phyloP scores from a whole-genome alignment of 2,329 filamentous ascomycete genomes.

The Claviceps sp. region DNA sequence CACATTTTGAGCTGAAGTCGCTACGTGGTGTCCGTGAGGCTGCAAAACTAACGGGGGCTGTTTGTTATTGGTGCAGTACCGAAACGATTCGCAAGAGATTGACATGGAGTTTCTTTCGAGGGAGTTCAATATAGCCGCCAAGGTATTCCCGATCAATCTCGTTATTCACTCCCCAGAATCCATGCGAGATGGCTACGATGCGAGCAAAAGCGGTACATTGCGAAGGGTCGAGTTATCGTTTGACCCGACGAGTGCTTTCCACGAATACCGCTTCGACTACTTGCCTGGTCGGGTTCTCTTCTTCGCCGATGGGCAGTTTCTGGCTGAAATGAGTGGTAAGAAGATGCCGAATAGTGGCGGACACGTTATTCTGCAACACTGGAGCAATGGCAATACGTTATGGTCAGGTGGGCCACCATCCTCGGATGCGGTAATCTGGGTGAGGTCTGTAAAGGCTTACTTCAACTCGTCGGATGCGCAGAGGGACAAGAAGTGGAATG shows the following conservation, averaged over 20 bases:
- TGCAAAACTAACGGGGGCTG: neutral
- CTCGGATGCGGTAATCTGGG: constrained; percentile 45
- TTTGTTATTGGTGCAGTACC: constrained; percentile 42
- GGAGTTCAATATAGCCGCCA: constrained; percentile 39
- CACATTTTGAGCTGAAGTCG: neutral
- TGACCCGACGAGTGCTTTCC: constrained; percentile 49
- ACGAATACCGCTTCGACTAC: constrained; percentile 75
- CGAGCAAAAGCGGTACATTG: constrained; percentile 45
- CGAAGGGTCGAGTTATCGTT: constrained; percentile 47
- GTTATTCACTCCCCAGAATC: constrained; percentile 59
- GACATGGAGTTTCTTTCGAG: constrained; percentile 67
- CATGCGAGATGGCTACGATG: constrained; percentile 45
- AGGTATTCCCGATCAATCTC: constrained; percentile 51
- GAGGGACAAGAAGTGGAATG: constrained; percentile 1
- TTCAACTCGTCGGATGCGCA: constrained; percentile 52
- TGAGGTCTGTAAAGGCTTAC: constrained; percentile 64
- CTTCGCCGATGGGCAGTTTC: constrained; percentile 48
- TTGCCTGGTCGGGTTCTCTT: constrained; percentile 48
- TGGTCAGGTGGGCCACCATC: constrained; percentile 62
- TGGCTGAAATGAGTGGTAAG: constrained; percentile 42
- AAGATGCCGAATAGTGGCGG: constrained; percentile 48
- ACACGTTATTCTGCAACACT: constrained; percentile 58
- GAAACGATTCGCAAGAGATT: constrained; percentile 67
- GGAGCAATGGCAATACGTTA: constrained; percentile 59
- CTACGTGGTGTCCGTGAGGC: neutral